These are phyloP conservation scores for Cydonia oblonga DNA, from an alignment of 331 rosid species.

Conservation along the genomic window DNA sequence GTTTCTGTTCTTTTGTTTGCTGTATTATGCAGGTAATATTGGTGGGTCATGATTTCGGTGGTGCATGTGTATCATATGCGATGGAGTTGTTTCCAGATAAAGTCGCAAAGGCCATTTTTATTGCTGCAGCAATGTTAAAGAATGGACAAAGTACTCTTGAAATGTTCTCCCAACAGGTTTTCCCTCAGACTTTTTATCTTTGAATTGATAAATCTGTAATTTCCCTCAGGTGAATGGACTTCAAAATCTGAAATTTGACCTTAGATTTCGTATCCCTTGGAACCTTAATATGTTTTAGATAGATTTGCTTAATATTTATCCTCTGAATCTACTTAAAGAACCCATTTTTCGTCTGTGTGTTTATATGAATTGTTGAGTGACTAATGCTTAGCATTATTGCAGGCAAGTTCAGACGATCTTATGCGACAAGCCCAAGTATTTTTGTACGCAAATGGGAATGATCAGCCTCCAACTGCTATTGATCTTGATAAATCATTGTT, in stretches of 20 bases:
- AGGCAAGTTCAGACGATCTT: conserved; percentile 73
- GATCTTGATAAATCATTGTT: conserved; percentile 64
- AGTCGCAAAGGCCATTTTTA: conserved; percentile 71
- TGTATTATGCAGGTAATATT: conserved; percentile 56
- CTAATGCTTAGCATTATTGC: conserved; percentile 27
- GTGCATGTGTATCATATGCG: conserved; percentile 77
- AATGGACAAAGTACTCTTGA: conserved; percentile 79
- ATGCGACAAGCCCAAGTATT: conserved; percentile 83
- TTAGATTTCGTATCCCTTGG: too few species aligned
- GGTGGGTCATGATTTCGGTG: conserved; percentile 98
- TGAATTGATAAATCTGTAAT: background rate
- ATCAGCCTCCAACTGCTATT: conserved; percentile 77
- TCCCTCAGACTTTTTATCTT: background rate
- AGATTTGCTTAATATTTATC: too few species aligned
- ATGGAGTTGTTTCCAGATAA: conserved; percentile 76
- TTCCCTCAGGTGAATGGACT: background rate
- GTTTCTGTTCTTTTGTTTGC: background rate
- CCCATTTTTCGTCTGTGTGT: too few species aligned
- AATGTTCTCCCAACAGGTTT: conserved; percentile 77
- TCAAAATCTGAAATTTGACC: background rate
- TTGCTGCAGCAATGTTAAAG: conserved; percentile 85
- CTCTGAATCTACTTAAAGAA: too few species aligned
- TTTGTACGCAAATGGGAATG: conserved; percentile 72
- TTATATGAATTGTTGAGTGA: background rate
- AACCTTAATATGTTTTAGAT: too few species aligned